phyloP scores from a whole-genome alignment of 1,139 yeast species.

The Yamadazyma epiphylla region DNA sequence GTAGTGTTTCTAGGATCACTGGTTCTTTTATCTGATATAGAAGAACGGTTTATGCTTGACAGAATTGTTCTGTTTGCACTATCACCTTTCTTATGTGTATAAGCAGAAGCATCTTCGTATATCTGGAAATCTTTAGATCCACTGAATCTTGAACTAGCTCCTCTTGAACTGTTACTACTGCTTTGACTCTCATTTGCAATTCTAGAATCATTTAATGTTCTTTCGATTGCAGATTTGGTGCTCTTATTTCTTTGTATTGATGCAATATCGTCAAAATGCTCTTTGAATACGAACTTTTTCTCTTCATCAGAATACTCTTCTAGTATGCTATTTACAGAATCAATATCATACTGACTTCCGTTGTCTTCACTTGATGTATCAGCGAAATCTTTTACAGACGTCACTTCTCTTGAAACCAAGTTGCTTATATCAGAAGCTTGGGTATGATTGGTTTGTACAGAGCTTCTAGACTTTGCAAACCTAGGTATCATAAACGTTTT shows the following conservation, averaged over 20 bases:
- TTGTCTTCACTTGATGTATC: slow-evolving; percentile 32
- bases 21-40: background rate
- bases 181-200: slow-evolving; percentile 1
- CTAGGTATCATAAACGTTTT: slow-evolving; percentile 16
- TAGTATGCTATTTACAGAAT: slow-evolving; percentile 30
- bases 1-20: background rate
- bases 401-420: background rate
- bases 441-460: slow-evolving; percentile 11
- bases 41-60: background rate
- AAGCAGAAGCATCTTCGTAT: background rate
- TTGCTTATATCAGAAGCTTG: too few relatives aligned
- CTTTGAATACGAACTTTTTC: slow-evolving; percentile 22
- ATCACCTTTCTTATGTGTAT: background rate
- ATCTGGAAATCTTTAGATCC: background rate
- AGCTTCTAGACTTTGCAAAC: slow-evolving; percentile 19
- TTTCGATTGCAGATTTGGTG: slow-evolving; percentile 5
- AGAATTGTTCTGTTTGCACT: too few relatives aligned
- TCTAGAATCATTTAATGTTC: slow-evolving; percentile 5
- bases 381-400: slow-evolving; percentile 29
- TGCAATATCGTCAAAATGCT: slow-evolving; percentile 25
- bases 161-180: slow-evolving; percentile 1
- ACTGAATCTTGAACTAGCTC: background rate
- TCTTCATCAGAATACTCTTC: slow-evolving; percentile 22
- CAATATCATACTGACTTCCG: slow-evolving; percentile 18
- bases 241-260: slow-evolving; percentile 7